phyloP scores from a whole-genome alignment of 2,329 filamentous ascomycete genomes.

The Fusarium armeniacum region DNA sequence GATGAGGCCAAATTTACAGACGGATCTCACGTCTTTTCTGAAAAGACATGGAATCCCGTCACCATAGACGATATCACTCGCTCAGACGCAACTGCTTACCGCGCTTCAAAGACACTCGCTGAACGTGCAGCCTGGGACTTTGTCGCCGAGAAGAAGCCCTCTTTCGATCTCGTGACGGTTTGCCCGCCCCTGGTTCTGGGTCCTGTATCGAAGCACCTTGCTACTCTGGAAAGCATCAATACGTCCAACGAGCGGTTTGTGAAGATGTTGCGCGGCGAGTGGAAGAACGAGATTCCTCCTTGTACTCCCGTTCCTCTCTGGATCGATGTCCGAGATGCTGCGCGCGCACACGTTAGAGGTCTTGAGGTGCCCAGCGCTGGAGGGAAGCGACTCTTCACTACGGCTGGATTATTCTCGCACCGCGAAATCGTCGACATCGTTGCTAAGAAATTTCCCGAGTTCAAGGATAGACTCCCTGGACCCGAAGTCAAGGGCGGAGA shows the following conservation, averaged over 20 bases:
- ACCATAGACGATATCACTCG: constrained; percentile 61
- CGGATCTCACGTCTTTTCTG: constrained; percentile 60
- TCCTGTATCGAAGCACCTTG: constrained; percentile 64
- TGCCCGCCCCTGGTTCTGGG: constrained; percentile 70
- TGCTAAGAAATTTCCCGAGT: constrained; percentile 64
- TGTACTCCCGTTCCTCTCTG: constrained; percentile 61
- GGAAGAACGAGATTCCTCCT: constrained; percentile 60
- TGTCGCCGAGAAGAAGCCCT: constrained; percentile 58
- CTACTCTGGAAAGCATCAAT: constrained; percentile 63
- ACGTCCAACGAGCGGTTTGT: constrained; percentile 68
- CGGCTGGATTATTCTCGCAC: constrained; percentile 63
- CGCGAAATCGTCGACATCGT: constrained; percentile 60
- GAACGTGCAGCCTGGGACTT: constrained; percentile 69
- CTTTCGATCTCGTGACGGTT: constrained; percentile 67
- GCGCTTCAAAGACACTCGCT: constrained; percentile 68
- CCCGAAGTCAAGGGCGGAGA: constrained; percentile 62
- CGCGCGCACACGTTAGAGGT: constrained; percentile 66
- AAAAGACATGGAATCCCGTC: constrained; percentile 67
- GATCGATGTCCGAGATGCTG: constrained; percentile 70
- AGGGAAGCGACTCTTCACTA: constrained; percentile 66
- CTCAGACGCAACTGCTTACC: constrained; percentile 62
- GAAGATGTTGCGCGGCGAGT: constrained; percentile 64
- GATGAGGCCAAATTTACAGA: constrained; percentile 56
- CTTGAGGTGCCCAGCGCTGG: constrained; percentile 63
- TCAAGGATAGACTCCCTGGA: constrained; percentile 62